Evolutionary conservation across 2,329 filamentous ascomycete genomes (phyloP), one percentile per base, ranked within the genome.

Genomic region (Passalora sequoiae): DNA sequence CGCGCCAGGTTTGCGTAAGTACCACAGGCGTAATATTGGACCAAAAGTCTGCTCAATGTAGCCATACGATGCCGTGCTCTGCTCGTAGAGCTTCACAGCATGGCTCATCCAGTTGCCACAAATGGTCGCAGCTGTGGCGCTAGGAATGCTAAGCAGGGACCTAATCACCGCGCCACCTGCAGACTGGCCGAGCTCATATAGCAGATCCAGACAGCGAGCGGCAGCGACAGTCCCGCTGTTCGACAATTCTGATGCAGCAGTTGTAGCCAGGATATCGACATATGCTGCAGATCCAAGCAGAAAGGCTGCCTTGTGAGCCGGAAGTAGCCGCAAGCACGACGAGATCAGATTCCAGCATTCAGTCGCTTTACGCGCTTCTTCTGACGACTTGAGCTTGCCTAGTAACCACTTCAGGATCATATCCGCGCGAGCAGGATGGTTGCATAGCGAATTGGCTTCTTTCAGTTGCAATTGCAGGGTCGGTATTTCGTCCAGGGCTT

Each of bases 211-310:
- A 16, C 40, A 17, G 7, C 37, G 24, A 12, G 59, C 40, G n/a
- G 50, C 44, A 10, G 6, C 6, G 27, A 20, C 6, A 56, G 19
- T 9, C 36, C 33, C 5, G 21, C 16, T 12, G 30, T 25, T 16
- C 4, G 53, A 27, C 15, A 41, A 20, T 8, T 31, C 17, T 10
- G 46, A 33, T 15, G 39, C 38, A 9, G 36, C 65, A 0, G 82
- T 78, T 55, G 79, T 76, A 55, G 82, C 78, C 30, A 94, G 62
- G 7, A 87, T 76, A 1, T 68, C 65, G 24, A 85, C 66, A 40
- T 94, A 86, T 33, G 78, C 75, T 44, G 82, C 74, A 45, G 89
- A 81, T 16, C 78, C 80, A 5, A 94, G 72, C 3, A 84, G 80
- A 45, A 81, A 80, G 6, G 86, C 84, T 17, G 86, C 71, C 8